Conservation (phyloP, 495 filamentous ascomycete species). For the Penicillium manginii region DNA sequence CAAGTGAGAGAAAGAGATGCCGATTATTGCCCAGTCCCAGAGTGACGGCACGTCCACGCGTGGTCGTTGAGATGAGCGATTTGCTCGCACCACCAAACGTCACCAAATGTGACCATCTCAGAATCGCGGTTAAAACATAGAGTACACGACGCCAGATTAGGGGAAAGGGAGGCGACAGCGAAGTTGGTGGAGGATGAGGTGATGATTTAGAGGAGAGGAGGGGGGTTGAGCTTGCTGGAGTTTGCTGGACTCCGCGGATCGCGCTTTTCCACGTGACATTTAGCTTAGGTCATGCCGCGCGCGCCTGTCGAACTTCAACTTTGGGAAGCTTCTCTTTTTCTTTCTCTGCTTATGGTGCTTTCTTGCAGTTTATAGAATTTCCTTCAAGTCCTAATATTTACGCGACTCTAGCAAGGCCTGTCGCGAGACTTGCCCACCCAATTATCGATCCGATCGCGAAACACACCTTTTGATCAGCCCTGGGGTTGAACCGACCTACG, state of each 20-base stretch:
- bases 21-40: conserved; percentile 23
- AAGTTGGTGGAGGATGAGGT: conserved; percentile 7
- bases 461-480: background rate
- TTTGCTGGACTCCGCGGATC: conserved; percentile 33
- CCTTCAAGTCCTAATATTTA: background rate
- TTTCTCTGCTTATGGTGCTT: background rate
- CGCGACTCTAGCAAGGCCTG: background rate
- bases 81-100: conserved; percentile 47
- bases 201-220: conserved; percentile 9
- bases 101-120: conserved; percentile 52
- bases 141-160: conserved; percentile 14
- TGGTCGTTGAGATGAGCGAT: conserved; percentile 43
- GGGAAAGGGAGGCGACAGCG: background rate
- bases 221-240: conserved; percentile 23
- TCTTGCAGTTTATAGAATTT: background rate
- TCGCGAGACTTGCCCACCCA: background rate
- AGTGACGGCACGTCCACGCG: conserved; percentile 43
- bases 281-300: conserved; percentile 18
- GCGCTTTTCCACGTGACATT: conserved; percentile 25
- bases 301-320: no score
- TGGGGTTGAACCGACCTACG: background rate
- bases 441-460: background rate
- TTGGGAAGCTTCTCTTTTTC: no score
- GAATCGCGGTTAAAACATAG: conserved; percentile 29
- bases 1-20: conserved; percentile 1